A percentile compares a stretch with the other conserved stretches of the same genome.
Conservation (phyloP, 108 stramenopile genomes). For the Bacterosira constricta region DNA sequence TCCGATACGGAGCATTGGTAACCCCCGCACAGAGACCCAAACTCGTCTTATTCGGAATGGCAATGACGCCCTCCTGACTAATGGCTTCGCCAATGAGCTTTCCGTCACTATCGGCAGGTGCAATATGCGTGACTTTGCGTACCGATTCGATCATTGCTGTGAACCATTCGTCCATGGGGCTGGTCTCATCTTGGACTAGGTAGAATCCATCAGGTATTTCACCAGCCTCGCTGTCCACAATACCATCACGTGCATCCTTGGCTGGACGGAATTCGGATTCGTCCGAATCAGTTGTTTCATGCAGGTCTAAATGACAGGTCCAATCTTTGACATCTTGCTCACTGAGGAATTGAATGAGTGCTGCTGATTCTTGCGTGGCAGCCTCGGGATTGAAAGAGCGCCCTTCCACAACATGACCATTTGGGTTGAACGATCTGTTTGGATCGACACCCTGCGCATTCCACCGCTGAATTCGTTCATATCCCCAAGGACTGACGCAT, state of each 20-base stretch:
- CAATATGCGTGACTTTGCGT: conserved; percentile 52
- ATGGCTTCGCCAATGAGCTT: conserved; percentile 24
- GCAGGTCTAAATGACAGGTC: conserved; percentile 69
- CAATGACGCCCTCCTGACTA: conserved; percentile 27
- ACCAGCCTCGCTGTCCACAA: conserved; percentile 23
- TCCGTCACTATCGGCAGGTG: conserved; percentile 28
- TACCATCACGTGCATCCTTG: conserved; percentile 61
- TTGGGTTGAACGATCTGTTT: conserved; percentile 63
- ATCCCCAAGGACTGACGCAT: conserved; percentile 31
- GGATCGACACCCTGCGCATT: conserved; percentile 53
- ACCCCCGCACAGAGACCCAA: conserved; percentile 50
- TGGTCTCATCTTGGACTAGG: conserved; percentile 24
- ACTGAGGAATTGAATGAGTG: conserved; percentile 16
- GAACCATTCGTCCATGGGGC: neutral
- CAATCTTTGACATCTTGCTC: too few species aligned
- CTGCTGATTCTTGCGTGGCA: conserved; percentile 29
- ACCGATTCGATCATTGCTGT: conserved; percentile 36
- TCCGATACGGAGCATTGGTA: conserved; percentile 16
- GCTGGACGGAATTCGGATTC: conserved; percentile 72
- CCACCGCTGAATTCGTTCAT: conserved; percentile 52
- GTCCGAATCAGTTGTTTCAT: conserved; percentile 85
- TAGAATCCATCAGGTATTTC: conserved; percentile 67
- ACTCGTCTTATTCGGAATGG: neutral
- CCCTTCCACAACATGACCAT: neutral
- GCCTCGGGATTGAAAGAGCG: neutral